These are phyloP conservation scores for Manihot esculenta DNA, from an alignment of 441 rosid genomes.

Conservation along the genomic window DNA sequence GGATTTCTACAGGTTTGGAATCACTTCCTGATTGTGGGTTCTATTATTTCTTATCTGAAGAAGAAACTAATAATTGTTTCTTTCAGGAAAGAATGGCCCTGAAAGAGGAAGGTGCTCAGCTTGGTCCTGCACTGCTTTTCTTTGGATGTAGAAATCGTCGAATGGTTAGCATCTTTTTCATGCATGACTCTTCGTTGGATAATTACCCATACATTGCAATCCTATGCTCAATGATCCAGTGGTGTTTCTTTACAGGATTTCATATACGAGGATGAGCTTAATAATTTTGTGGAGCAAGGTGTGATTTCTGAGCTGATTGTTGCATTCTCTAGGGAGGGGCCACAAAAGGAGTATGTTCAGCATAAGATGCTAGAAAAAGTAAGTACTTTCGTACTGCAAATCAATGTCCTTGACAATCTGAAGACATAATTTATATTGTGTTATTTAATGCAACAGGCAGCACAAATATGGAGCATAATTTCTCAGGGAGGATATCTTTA, in stretches of 20 bases:
- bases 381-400: conserved; percentile 18
- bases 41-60: background rate
- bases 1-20: conserved; percentile 82
- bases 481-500: conserved; percentile 60
- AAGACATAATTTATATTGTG: background rate
- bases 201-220: background rate
- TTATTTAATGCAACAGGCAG: conserved; percentile 37
- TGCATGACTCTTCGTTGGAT: background rate
- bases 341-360: conserved; percentile 89
- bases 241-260: conserved; percentile 54
- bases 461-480: conserved; percentile 54
- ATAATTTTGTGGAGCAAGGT: conserved; percentile 60
- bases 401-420: background rate
- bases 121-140: conserved; percentile 76
- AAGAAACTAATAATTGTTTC: conserved; percentile 13
- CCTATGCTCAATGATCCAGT: conserved; percentile 2
- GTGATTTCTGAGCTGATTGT: conserved; percentile 75
- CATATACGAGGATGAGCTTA: conserved; percentile 90
- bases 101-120: conserved; percentile 73
- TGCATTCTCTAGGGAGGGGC: conserved; percentile 97
- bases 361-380: conserved; percentile 91
- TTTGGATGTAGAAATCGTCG: conserved; percentile 93
- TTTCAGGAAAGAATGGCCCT: conserved; percentile 77
- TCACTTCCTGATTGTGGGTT: background rate
- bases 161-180: conserved; percentile 45